phyloP scores from a whole-genome alignment of 768 basidiomycete species.

The Tremella yokohamensis region DNA sequence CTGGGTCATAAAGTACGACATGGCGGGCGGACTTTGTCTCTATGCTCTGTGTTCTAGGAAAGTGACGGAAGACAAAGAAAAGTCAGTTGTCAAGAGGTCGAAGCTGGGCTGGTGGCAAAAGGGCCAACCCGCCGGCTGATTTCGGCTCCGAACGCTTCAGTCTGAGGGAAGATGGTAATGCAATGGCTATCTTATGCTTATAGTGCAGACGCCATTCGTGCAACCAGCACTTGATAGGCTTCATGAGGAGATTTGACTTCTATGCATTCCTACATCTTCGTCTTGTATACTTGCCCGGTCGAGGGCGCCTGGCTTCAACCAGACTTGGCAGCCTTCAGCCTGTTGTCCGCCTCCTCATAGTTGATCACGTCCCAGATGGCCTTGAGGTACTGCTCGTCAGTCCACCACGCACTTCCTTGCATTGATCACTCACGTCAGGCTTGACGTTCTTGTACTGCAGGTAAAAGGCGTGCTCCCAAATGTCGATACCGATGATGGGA shows the following conservation, averaged over 20 bases:
- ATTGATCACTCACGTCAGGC: slow-evolving; percentile 66
- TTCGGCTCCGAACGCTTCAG: too few species aligned
- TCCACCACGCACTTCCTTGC: not conserved
- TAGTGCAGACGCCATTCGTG: too few species aligned
- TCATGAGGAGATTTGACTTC: too few species aligned
- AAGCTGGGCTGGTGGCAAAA: not conserved
- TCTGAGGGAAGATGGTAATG: too few species aligned
- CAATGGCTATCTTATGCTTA: too few species aligned
- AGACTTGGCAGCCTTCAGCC: slow-evolving; percentile 53
- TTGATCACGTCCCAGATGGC: slow-evolving; percentile 97
- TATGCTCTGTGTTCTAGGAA: not conserved
- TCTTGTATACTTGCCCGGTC: too few species aligned
- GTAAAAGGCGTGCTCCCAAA: slow-evolving; percentile 95
- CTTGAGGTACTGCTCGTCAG: slow-evolving; percentile 68
- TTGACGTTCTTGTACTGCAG: slow-evolving; percentile 95
- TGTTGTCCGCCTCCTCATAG: slow-evolving; percentile 84
- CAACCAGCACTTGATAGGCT: too few species aligned
- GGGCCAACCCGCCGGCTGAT: too few species aligned
- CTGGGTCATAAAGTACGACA: slow-evolving; percentile 53
- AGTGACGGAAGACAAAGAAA: not conserved
- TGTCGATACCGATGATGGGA: slow-evolving; percentile 86
- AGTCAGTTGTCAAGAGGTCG: too few species aligned
- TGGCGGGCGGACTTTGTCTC: slow-evolving; percentile 10
- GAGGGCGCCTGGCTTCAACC: not conserved
- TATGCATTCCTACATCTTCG: too few species aligned